Base-by-base conservation (phyloP, 2,329 filamentous ascomycete species). In the Rutstroemia sydowiana region DNA sequence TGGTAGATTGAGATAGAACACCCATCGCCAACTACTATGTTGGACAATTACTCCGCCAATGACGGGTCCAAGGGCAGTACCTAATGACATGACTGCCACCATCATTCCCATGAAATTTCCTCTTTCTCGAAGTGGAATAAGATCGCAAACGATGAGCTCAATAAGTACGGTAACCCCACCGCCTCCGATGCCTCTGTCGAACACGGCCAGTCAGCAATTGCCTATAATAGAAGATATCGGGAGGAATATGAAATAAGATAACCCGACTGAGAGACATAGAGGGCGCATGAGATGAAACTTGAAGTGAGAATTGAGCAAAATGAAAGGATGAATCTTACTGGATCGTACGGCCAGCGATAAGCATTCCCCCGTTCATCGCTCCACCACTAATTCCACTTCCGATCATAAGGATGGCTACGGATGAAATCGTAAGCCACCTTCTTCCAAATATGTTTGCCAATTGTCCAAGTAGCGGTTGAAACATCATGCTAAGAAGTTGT, bases 371-470 rank as follows among this genome's bases (percentile, higher is more conserved):
- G 10, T 3, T 10, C 13, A 18, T 20, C 16, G 47, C 14, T 14
- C 40, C 30, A 18, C 30, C 40, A 11, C 20, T 39, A 11, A 44
- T 44, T 5, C 39, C 75, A 51, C 76, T 78, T 0, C 79, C 79
- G 0, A 81, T 56, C 0, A 67, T 68, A 53, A 81, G 80, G 1
- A 77, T 53, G 10, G 63, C 65, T 1, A 78, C 68, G 2, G 72
- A 63, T 5, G 61, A 45, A 0, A 78, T 63, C 11, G 67, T 66
- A 20, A 69, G 61, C 44, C 65, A 70, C 16, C 73, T 69, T 1
- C 78, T 69, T 3, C 79, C 77, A 54, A 75, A 79, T n/a, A 80
- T 68, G 49, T 78, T 70, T 10, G 73, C 69, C 0, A 76, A 55
- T 56, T 79, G 75, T 1, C 74, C 75, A 37, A 72, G 53, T 2